A percentile compares a stretch with the other conserved stretches of the same genome.
Conservation (phyloP, 495 filamentous ascomycete genomes). For the Rhizodiscina lignyota region DNA sequence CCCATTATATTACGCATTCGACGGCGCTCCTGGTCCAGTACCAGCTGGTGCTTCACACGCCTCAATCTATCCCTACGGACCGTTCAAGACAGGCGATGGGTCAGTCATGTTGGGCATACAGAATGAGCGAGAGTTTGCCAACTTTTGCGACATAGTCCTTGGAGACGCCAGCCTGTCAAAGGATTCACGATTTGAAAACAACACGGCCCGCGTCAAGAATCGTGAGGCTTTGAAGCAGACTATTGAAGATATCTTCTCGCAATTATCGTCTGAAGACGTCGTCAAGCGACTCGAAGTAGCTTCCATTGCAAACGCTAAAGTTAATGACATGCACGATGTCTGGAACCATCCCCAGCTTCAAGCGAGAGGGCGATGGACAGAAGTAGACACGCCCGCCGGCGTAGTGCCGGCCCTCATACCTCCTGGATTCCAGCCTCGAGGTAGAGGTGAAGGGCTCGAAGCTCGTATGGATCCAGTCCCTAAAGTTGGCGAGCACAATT, state of each 20-base stretch:
- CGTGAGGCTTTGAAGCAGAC: constrained; percentile 7
- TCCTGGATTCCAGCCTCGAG: constrained; percentile 18
- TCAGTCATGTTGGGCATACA: constrained; percentile 38
- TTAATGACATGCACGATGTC: constrained; percentile 32
- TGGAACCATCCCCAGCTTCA: constrained; percentile 32
- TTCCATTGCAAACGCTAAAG: constrained; percentile 30
- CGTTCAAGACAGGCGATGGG: constrained; percentile 29
- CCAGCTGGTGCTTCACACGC: constrained; percentile 32
- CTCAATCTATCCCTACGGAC: constrained; percentile 34
- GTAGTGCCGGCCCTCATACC: constrained; percentile 21
- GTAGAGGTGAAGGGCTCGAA: constrained; percentile 9
- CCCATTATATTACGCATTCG: constrained; percentile 34
- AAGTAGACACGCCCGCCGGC: constrained; percentile 27
- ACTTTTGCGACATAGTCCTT: constrained; percentile 27
- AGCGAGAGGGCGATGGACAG: constrained; percentile 28
- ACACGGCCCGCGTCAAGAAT: constrained; percentile 7
- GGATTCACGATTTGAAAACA: constrained; percentile 9
- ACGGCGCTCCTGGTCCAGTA: constrained; percentile 22
- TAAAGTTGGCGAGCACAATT: constrained; percentile 9
- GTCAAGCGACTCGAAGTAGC: constrained; percentile 8
- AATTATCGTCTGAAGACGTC: constrained; percentile 4
- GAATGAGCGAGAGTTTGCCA: constrained; percentile 35
- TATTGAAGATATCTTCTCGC: constrained; percentile 11
- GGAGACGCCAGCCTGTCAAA: constrained; percentile 6
- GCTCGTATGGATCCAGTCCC: constrained; percentile 14